Evolutionary conservation across 2,329 filamentous ascomycete genomes (phyloP).

Genomic region (Rutstroemia sp.): DNA sequence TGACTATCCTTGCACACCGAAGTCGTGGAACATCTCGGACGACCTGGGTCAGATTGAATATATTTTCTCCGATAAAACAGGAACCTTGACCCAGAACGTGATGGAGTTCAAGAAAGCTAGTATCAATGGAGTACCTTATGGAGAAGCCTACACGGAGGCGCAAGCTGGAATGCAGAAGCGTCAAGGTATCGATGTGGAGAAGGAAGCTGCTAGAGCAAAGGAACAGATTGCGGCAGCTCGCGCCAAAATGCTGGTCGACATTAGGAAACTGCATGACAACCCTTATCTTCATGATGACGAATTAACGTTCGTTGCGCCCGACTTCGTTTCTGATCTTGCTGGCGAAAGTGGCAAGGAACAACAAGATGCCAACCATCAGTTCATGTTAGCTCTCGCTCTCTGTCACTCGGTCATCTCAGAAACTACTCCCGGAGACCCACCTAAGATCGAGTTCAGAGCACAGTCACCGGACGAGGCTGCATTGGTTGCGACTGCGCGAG

Average conservation of each 20-base stretch:
- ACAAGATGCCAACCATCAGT: conserved; percentile 69
- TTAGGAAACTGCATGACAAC: conserved; percentile 77
- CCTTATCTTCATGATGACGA: conserved; percentile 86
- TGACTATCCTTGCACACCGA: conserved; percentile 91
- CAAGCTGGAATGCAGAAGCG: conserved; percentile 94
- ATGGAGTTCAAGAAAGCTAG: conserved; percentile 99
- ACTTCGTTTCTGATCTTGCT: conserved; percentile 76
- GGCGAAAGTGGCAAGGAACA: conserved; percentile 74
- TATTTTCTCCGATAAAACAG: conserved; percentile 95
- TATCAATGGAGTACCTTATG: conserved; percentile 92
- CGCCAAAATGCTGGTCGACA: conserved; percentile 59
- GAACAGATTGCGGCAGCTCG: conserved; percentile 76
- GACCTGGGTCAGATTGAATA: conserved; percentile 98
- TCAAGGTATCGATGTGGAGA: conserved; percentile 77
- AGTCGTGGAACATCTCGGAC: conserved; percentile 98
- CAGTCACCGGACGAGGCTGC: conserved; percentile 96
- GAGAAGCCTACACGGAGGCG: conserved; percentile 95
- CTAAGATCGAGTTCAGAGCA: conserved; percentile 89
- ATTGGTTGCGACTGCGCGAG: conserved; percentile 85
- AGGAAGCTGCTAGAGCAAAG: conserved; percentile 64
- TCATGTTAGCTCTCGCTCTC: conserved; percentile 92
- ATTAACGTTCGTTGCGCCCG: conserved; percentile 84
- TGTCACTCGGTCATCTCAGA: conserved; percentile 96
- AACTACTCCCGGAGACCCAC: conserved; percentile 78
- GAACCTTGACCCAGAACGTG: conserved; percentile 83